Evolutionary conservation across 2,329 filamentous ascomycete genomes (phyloP).

Genomic region (Fusarium marasasianum): DNA sequence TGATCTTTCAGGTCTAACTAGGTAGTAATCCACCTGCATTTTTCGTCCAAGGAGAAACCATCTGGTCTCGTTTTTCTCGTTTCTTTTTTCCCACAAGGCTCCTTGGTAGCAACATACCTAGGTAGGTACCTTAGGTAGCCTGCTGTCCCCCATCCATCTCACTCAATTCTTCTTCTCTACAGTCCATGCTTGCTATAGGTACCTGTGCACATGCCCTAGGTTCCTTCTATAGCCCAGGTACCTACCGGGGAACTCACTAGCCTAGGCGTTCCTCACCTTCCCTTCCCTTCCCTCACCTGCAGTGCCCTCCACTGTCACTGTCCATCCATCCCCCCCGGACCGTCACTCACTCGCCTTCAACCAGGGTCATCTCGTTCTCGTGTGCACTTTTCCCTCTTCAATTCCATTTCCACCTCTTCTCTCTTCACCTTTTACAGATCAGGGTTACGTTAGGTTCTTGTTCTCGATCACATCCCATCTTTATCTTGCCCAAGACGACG

Average conservation of each 20-base stretch:
- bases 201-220: background rate
- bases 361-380: slow-evolving; percentile 19
- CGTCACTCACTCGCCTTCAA: slow-evolving; percentile 14
- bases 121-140: background rate
- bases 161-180: background rate
- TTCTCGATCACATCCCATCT: slow-evolving; percentile 8
- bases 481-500: background rate
- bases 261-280: slow-evolving; percentile 10
- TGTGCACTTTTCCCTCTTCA: slow-evolving; percentile 32
- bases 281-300: slow-evolving; percentile 11
- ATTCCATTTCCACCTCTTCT: slow-evolving; percentile 25
- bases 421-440: slow-evolving; percentile 1
- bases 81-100: background rate
- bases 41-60: background rate
- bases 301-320: background rate
- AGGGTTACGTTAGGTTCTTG: slow-evolving; percentile 4
- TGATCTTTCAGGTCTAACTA: background rate
- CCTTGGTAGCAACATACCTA: background rate
- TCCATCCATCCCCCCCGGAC: background rate
- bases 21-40: background rate
- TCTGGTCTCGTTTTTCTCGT: background rate
- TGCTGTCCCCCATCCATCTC: background rate
- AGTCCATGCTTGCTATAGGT: background rate
- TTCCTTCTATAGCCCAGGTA: background rate
- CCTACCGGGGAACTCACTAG: background rate